Base-by-base conservation (phyloP, 345 rosid genomes). In the Combretum micranthum region DNA sequence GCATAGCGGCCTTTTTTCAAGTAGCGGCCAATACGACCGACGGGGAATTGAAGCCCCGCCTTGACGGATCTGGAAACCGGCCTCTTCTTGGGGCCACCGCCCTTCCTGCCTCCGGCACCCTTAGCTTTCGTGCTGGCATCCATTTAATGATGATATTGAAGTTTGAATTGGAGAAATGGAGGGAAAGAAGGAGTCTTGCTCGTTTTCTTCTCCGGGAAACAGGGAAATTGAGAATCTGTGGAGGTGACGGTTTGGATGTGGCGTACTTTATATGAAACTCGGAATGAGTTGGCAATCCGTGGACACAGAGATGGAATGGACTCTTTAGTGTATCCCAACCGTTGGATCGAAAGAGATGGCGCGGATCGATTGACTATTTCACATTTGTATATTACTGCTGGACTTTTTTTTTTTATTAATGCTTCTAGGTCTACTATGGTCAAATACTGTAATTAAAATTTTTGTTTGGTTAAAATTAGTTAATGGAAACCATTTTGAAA, bases 41-140 rank as follows among this genome's bases (percentile, higher is more conserved):
- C 79, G 0, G 79, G 79, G 53, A 74, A 70, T 45, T 74, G 79
- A 32, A 74, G 66, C 9, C 79, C 75, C n/a, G 75, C 79, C 48
- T 66, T 74, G 47, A 67, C 67, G 18, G 79, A 74, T 44, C 72
- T 61, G 1, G 75, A 39, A 13, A 66, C 72, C 1, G 75, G 55
- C 57, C 70, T 74, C 79, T 74, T 74, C 75, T 66, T 74, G 3
- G 79, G 79, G 21, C 75, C 79, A 4, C 75, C 75, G 12, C 75
- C 79, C 25, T 60, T 74, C 64, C 75, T 67, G 14, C 75, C 79
- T 2, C 64, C 79, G 4, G 75, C 79, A 23, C 79, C 79, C 67
- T 74, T 74, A 61, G 62, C 42, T 63, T 70, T 70, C 11, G 56
- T 57, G 21, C 61, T 62, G 19, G 68, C 10, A 1, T 73, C 77